These are phyloP conservation scores for Puccinia hordei DNA, from an alignment of 1,284 basidiomycete genomes.

Conservation along the genomic window DNA sequence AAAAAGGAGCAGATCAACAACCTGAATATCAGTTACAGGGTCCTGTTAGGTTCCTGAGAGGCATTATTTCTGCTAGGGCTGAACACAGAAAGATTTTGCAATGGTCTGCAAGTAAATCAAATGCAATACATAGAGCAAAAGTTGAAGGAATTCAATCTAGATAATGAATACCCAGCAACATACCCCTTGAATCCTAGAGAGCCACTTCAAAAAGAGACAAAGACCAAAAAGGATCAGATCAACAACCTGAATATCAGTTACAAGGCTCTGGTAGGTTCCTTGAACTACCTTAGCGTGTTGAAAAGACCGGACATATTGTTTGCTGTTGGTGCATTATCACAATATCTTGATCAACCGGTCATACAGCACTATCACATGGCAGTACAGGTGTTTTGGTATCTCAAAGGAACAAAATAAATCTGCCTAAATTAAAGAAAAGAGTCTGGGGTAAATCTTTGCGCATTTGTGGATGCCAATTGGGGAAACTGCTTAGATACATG, in stretches of 20 bases:
- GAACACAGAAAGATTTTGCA: no score
- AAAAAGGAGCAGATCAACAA: background rate
- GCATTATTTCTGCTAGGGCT: no score
- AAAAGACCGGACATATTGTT: slow-evolving; percentile 1
- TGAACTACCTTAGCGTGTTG: background rate
- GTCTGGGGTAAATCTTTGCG: background rate
- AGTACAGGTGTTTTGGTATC: background rate
- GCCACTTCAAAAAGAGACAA: no score
- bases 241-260: background rate
- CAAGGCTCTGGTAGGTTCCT: background rate
- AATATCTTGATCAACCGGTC: background rate
- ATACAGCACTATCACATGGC: background rate
- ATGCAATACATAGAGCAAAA: no score
- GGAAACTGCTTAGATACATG: background rate
- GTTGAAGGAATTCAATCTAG: no score
- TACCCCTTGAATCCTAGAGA: no score
- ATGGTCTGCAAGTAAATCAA: no score
- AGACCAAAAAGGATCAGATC: no score
- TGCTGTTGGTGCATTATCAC: slow-evolving; percentile 13
- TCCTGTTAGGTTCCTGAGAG: no score
- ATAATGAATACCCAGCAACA: no score
- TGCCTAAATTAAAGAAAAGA: background rate
- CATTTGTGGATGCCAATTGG: background rate
- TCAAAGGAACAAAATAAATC: background rate
- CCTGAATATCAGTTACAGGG: no score